Base-by-base conservation (phyloP, 305 asterid species). In the Vinca major region DNA sequence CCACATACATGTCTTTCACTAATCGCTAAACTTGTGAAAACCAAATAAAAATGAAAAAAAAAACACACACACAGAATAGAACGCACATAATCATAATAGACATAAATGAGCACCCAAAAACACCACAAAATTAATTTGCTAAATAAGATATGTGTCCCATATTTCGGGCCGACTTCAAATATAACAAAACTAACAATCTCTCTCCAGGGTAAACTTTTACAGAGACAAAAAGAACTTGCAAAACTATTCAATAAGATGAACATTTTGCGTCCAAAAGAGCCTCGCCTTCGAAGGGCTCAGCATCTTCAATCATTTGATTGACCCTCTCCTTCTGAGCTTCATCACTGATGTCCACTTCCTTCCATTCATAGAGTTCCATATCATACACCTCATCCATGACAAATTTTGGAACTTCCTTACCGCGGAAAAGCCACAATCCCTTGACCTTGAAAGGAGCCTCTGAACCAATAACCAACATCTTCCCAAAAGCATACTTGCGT, bases 361-460 rank as follows among this genome's bases (percentile, higher is more conserved):
- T 85, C 98, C 96, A 92, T n/a, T 86, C 91, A 14, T 87, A 91
- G 36, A 91, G 86, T 57, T 89, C 98, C 98, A 86, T 89, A 77
- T 91, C 96, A 48, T 89, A 91, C 14, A 89, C 87, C 79, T 88
- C 98, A 3, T 91, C 96, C 63, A 91, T 61, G 9, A 91, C 77
- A 52, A 89, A 91, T 74, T 88, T 80, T 5, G 98, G 97, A 62
- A 92, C 84, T 66, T 88, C 97, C n/a, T 86, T 72, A 12, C 98
- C 98, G 3, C 97, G 81, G 89, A 92, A 92, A n/a, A 92, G 92
- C 98, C 98, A 92, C 81, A 92, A 67, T 0, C 98, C 96, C 89
- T 92, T 85, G 62, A 92, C 98, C 91, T 92, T 92, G 63, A 61
- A 92, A 6, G 96, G 98, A 50, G 87, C 49, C 65, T 74, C 83